A percentile compares a stretch with the other conserved stretches of the same genome.
phyloP scores from a whole-genome alignment of 2,329 filamentous ascomycete genomes.

The Colletotrichum ledebouriae region DNA sequence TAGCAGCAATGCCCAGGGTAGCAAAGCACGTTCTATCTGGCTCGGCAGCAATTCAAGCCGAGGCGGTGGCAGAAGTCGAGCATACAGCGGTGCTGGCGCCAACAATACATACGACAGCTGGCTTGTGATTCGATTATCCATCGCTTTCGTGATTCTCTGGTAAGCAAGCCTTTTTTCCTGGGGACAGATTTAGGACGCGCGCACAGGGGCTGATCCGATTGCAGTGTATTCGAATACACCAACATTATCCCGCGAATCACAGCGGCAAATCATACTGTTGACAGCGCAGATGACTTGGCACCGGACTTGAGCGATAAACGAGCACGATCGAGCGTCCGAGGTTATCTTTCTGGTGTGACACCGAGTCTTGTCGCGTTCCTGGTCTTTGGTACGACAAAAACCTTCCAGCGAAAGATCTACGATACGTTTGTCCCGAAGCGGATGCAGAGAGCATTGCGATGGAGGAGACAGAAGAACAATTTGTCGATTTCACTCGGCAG shows the following conservation, averaged over 20 bases:
- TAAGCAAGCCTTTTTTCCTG: conserved; percentile 37
- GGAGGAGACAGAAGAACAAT: not conserved
- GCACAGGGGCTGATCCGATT: not conserved
- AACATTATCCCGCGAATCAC: conserved; percentile 50
- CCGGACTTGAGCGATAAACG: conserved; percentile 51
- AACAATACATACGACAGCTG: conserved; percentile 59
- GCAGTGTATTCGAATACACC: conserved; percentile 35
- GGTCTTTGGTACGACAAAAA: conserved; percentile 47
- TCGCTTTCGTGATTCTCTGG: conserved; percentile 58
- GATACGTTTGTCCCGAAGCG: conserved; percentile 20
- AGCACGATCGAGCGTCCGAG: conserved; percentile 39
- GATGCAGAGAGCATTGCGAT: not conserved
- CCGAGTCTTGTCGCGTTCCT: conserved; percentile 46
- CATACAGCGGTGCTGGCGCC: conserved; percentile 37
- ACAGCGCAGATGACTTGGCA: conserved; percentile 45
- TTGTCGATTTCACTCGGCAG: conserved; percentile 15
- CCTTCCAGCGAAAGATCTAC: conserved; percentile 39
- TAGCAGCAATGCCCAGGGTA: conserved; percentile 1
- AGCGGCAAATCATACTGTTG: conserved; percentile 48
- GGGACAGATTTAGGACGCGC: not conserved
- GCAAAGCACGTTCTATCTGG: conserved; percentile 33
- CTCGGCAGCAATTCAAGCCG: conserved; percentile 22
- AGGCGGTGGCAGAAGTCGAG: conserved; percentile 30
- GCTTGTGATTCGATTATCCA: conserved; percentile 59
- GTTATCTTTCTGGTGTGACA: conserved; percentile 47